These are phyloP conservation scores for Gentiana macrophylla DNA, from an alignment of 257 asterid species.

Conservation along the genomic window DNA sequence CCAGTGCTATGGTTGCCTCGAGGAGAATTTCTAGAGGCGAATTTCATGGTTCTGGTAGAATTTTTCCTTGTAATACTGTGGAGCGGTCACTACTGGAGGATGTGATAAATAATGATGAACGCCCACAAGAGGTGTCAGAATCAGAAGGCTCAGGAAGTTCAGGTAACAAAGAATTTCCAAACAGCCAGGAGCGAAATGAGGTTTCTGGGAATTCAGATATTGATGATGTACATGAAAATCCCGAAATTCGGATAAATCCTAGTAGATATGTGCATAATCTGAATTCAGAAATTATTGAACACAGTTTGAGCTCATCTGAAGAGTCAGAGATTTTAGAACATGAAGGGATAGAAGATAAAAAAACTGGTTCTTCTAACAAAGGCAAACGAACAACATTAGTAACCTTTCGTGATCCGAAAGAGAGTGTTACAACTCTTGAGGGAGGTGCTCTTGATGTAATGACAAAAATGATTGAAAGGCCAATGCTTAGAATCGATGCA, in stretches of 20 bases:
- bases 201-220: constrained; percentile 53
- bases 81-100: constrained; percentile 7
- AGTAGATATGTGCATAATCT: constrained; percentile 3
- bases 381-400: constrained; percentile 30
- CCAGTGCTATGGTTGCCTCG: constrained; percentile 14
- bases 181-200: constrained; percentile 29
- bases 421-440: constrained; percentile 20
- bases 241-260: constrained; percentile 15
- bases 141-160: constrained; percentile 32
- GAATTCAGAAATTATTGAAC: constrained; percentile 17
- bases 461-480: constrained; percentile 21
- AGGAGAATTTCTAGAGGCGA: constrained; percentile 3
- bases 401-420: constrained; percentile 31
- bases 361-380: constrained; percentile 21
- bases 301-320: constrained; percentile 17
- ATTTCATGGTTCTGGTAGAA: constrained; percentile 13
- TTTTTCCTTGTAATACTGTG: constrained; percentile 11
- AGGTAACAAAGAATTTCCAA: constrained; percentile 58
- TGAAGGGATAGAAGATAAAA: constrained; percentile 21
- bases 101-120: constrained; percentile 8
- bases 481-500: constrained; percentile 25
- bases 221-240: constrained; percentile 29
- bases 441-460: constrained; percentile 26
- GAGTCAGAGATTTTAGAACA: constrained; percentile 18
- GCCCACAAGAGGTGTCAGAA: constrained; percentile 10